phyloP scores from a whole-genome alignment of 495 filamentous ascomycete genomes.

The Cudoniella acicularis region DNA sequence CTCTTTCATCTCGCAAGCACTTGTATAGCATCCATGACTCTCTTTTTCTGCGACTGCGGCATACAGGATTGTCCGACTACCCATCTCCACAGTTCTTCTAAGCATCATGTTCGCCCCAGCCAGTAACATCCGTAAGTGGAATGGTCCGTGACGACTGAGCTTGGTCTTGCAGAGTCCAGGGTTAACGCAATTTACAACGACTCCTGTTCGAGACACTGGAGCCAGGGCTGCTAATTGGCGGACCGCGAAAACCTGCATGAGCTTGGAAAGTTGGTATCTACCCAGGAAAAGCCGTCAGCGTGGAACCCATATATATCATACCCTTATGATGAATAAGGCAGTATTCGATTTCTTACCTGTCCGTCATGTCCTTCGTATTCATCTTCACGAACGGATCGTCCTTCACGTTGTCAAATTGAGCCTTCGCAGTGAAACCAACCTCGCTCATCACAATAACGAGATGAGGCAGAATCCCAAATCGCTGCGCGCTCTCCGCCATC shows the following conservation, averaged over 20 bases:
- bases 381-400: conserved; percentile 17
- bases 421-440: background rate
- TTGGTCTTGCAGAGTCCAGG: conserved; percentile 20
- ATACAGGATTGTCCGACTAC: conserved; percentile 3
- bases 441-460: background rate
- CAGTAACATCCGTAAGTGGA: background rate
- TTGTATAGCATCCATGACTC: conserved; percentile 2
- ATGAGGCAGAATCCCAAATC: conserved; percentile 1
- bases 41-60: background rate
- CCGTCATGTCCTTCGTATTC: conserved; percentile 30
- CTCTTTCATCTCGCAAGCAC: background rate
- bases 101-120: background rate
- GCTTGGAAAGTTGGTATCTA: conserved; percentile 45
- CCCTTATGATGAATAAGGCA: too few relatives aligned
- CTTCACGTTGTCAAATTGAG: background rate
- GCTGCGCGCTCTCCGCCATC: background rate
- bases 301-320: too few relatives aligned
- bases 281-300: background rate
- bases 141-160: background rate
- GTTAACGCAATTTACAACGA: conserved; percentile 45
- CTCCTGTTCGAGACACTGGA: conserved; percentile 16
- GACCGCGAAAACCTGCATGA: conserved; percentile 43
- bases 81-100: conserved; percentile 1
- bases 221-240: conserved; percentile 39
- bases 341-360: background rate